These are phyloP conservation scores for Citrus unshiu DNA, from an alignment of 345 rosid genomes.

Conservation along the genomic window DNA sequence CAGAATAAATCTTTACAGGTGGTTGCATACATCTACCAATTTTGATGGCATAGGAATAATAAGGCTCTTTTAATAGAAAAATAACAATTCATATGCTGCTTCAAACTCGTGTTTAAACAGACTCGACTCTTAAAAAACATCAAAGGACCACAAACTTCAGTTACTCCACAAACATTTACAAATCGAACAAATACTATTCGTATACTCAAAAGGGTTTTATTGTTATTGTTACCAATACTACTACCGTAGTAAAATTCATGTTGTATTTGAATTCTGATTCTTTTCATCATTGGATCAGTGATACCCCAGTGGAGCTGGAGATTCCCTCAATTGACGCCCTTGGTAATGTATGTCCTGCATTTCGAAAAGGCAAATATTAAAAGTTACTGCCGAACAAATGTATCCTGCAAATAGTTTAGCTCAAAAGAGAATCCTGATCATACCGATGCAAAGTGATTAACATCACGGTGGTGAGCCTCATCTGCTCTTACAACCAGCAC, in stretches of 20 bases:
- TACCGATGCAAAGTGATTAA: conserved; percentile 83
- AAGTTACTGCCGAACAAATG: too few relatives aligned
- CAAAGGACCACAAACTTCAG: background rate
- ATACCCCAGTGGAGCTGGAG: conserved; percentile 69
- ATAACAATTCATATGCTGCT: background rate
- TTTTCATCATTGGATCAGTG: conserved; percentile 27
- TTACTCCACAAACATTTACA: too few relatives aligned
- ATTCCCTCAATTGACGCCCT: conserved; percentile 60
- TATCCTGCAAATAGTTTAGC: background rate
- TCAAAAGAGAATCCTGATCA: background rate
- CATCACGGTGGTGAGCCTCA: conserved; percentile 85
- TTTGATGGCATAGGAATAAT: background rate
- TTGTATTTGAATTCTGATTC: background rate
- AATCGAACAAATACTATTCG: too few relatives aligned
- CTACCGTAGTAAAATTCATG: background rate
- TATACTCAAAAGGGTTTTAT: background rate
- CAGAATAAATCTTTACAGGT: background rate
- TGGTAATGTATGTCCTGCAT: conserved; percentile 66
- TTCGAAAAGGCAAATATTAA: background rate
- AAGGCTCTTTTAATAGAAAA: background rate
- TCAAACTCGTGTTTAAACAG: background rate
- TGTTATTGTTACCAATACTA: too few relatives aligned
- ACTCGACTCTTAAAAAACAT: background rate
- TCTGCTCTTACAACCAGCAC: conserved; percentile 67
- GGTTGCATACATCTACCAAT: background rate